Evolutionary conservation across 1,139 yeast genomes (phyloP).

Genomic region (Lodderomyces margitis): DNA sequence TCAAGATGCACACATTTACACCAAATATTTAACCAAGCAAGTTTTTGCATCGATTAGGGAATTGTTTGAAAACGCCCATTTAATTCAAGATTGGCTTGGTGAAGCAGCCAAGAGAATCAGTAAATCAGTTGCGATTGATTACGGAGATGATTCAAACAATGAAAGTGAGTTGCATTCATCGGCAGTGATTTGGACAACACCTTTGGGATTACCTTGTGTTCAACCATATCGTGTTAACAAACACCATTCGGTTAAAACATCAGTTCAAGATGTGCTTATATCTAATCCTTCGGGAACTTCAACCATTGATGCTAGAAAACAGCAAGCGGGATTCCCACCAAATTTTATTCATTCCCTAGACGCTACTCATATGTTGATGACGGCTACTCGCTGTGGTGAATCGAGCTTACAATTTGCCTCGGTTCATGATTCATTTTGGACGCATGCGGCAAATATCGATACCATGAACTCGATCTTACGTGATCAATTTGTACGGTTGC

Average conservation of each 20-base stretch:
- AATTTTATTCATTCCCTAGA: slow-evolving; percentile 93
- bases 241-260: slow-evolving; percentile 66
- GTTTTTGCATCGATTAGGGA: slow-evolving; percentile 85
- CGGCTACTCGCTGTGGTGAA: slow-evolving; percentile 78
- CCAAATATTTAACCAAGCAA: slow-evolving; percentile 71
- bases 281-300: slow-evolving; percentile 80
- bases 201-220: slow-evolving; percentile 88
- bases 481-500: slow-evolving; percentile 76
- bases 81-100: slow-evolving; percentile 95
- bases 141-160: slow-evolving; percentile 15
- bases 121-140: slow-evolving; percentile 70
- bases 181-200: slow-evolving; percentile 96
- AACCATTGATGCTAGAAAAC: slow-evolving; percentile 85
- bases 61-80: slow-evolving; percentile 88
- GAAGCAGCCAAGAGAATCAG: slow-evolving; percentile 80
- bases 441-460: slow-evolving; percentile 86
- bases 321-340: slow-evolving; percentile 93
- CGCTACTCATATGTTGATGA: slow-evolving; percentile 94
- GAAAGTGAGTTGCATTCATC: slow-evolving; percentile 57
- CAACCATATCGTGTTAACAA: slow-evolving; percentile 85
- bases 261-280: slow-evolving; percentile 78
- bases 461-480: slow-evolving; percentile 71
- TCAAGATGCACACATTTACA: slow-evolving; percentile 38
- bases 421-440: slow-evolving; percentile 98
- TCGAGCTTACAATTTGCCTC: slow-evolving; percentile 79